Evolutionary conservation across 148 eudicot species (phyloP).

Genomic region (Beta vulgaris): DNA sequence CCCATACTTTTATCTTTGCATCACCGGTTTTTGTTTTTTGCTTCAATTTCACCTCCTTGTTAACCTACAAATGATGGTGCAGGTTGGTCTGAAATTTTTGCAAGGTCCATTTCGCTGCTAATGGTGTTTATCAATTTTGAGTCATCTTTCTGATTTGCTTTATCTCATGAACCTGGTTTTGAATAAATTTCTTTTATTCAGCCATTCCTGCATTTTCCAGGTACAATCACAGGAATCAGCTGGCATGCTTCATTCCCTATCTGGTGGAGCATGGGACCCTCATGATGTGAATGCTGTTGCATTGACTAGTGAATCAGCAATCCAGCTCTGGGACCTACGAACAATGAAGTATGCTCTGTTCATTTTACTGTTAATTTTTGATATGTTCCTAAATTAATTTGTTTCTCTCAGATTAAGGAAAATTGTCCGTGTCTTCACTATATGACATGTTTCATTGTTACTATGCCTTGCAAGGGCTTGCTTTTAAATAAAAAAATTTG

Average conservation of each 20-base stretch:
- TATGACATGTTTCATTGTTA: too few relatives aligned
- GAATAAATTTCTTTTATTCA: constrained; percentile 32
- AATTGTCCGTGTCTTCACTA: background rate
- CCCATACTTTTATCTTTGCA: background rate
- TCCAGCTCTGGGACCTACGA: constrained; percentile 89
- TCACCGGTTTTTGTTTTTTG: background rate
- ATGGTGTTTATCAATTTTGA: background rate
- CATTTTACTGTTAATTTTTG: constrained; percentile 12
- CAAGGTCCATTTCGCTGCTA: background rate
- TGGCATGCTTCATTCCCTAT: constrained; percentile 78
- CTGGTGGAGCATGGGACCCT: constrained; percentile 99
- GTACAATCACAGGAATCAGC: constrained; percentile 92
- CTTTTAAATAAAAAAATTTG: too few relatives aligned
- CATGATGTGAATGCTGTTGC: constrained; percentile 80
- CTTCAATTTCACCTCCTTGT: background rate
- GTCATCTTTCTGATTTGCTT: constrained; percentile 12
- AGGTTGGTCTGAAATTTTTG: background rate
- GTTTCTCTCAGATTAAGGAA: background rate
- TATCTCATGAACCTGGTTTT: constrained; percentile 3
- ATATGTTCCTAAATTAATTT: too few relatives aligned
- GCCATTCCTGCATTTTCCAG: constrained; percentile 55
- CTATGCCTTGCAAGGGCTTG: background rate
- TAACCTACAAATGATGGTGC: background rate
- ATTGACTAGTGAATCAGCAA: constrained; percentile 75
- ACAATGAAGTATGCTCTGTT: constrained; percentile 75